phyloP scores from a whole-genome alignment of 768 basidiomycete genomes.

The Rickenella mellea region DNA sequence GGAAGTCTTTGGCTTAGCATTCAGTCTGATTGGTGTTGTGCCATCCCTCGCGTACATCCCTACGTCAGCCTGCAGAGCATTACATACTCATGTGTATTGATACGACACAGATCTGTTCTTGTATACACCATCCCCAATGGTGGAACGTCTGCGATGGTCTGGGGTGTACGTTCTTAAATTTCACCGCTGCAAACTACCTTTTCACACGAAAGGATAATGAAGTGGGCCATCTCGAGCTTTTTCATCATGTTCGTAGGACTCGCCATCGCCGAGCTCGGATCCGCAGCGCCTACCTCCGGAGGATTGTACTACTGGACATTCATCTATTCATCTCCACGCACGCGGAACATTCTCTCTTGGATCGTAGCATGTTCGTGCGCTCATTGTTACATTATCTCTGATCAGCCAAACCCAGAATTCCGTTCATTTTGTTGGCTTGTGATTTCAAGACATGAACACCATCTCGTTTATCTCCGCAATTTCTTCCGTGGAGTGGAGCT shows the following conservation, averaged over 20 bases:
- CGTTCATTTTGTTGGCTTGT: neutral
- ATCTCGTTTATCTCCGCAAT: constrained; percentile 41
- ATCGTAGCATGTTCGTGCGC: constrained; percentile 37
- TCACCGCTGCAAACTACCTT: no score
- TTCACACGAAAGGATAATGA: constrained; percentile 8
- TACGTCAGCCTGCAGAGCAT: neutral
- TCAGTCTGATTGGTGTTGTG: constrained; percentile 1
- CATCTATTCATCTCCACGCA: constrained; percentile 29
- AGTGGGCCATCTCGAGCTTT: constrained; percentile 24
- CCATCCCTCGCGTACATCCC: neutral
- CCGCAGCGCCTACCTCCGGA: constrained; percentile 25
- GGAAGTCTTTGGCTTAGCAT: constrained; percentile 11
- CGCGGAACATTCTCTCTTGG: constrained; percentile 42
- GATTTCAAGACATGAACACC: constrained; percentile 32
- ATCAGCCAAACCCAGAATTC: no score
- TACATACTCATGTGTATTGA: neutral
- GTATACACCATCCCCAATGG: constrained; percentile 20
- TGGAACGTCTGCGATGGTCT: constrained; percentile 61
- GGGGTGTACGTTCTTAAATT: constrained; percentile 41
- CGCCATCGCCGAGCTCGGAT: constrained; percentile 25
- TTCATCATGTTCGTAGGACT: constrained; percentile 24
- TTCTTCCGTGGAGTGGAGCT: constrained; percentile 59
- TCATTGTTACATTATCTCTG: neutral
- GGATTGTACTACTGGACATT: constrained; percentile 47
- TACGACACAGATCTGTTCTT: constrained; percentile 11